A percentile compares a stretch with the other conserved stretches of the same genome.
These are phyloP conservation scores for Colletotrichum tabaci DNA, from an alignment of 2,329 filamentous ascomycete genomes.

Conservation along the genomic window DNA sequence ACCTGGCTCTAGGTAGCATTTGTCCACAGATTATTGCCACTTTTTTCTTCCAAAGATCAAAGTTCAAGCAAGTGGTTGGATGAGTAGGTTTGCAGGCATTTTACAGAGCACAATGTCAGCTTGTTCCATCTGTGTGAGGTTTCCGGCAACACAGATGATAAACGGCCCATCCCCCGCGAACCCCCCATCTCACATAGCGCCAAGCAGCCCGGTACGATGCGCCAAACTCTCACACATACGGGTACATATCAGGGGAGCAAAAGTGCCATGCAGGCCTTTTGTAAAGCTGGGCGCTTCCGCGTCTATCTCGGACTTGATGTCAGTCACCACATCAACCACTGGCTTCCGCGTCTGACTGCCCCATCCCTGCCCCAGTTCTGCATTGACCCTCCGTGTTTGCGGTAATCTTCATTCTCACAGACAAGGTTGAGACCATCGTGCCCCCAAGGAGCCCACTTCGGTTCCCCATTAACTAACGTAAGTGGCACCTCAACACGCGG, in stretches of 20 bases:
- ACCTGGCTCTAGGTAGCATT: no score
- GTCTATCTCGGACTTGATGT: neutral
- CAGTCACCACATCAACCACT: neutral
- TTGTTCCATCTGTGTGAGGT: neutral
- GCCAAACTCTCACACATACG: neutral
- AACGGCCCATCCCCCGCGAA: neutral
- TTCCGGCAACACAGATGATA: neutral
- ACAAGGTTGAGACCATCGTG: neutral
- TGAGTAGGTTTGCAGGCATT: no score
- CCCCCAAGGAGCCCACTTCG: neutral
- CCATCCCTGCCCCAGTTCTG: neutral
- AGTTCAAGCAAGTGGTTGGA: neutral
- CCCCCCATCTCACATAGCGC: neutral
- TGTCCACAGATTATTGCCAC: no score
- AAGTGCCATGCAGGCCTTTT: conserved; percentile 18
- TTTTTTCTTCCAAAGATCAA: neutral
- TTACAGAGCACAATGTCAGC: no score
- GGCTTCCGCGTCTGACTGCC: neutral
- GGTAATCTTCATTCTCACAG: neutral
- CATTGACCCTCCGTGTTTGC: conserved; percentile 2
- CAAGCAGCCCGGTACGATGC: neutral
- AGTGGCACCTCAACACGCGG: neutral
- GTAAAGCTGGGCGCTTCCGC: conserved; percentile 22
- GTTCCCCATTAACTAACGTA: neutral
- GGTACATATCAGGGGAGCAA: conserved; percentile 3